Percentiles rank a stretch among this genome's conserved stretches.
phyloP scores from a whole-genome alignment of 2,329 filamentous ascomycete genomes.

The Cladosporium sphaerospermum region DNA sequence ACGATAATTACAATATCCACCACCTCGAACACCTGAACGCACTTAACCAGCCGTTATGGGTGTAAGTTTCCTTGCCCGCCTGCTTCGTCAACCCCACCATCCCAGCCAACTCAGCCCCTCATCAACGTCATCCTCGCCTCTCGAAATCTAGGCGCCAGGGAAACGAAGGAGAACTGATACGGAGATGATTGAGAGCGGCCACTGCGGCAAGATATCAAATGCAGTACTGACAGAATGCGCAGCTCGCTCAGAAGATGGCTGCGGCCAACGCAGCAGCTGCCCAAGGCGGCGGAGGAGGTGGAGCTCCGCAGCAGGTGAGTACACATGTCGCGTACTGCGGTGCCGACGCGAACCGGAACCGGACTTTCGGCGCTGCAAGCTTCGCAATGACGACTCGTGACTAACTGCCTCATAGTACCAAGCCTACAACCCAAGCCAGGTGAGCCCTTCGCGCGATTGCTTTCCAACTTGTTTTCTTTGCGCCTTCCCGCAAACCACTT shows the following conservation, averaged over 20 bases:
- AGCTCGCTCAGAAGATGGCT: conserved; percentile 45
- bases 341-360: conserved; percentile 18
- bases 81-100: background rate
- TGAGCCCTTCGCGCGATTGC: conserved; percentile 16
- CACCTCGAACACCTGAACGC: too few relatives aligned
- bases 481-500: conserved; percentile 9
- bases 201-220: background rate
- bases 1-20: too few relatives aligned
- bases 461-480: background rate
- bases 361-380: conserved; percentile 31
- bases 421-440: conserved; percentile 35
- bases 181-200: background rate
- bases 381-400: conserved; percentile 32
- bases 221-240: conserved; percentile 1
- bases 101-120: background rate
- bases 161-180: background rate
- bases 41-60: too few relatives aligned
- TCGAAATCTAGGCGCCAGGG: background rate
- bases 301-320: conserved; percentile 43
- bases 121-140: background rate
- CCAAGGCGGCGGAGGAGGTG: conserved; percentile 17
- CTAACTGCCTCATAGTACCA: conserved; percentile 42
- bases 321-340: background rate
- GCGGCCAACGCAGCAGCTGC: conserved; percentile 32
- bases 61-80: background rate